Conservation (phyloP, 1,284 basidiomycete species). For the Schizopora paradoxa region DNA sequence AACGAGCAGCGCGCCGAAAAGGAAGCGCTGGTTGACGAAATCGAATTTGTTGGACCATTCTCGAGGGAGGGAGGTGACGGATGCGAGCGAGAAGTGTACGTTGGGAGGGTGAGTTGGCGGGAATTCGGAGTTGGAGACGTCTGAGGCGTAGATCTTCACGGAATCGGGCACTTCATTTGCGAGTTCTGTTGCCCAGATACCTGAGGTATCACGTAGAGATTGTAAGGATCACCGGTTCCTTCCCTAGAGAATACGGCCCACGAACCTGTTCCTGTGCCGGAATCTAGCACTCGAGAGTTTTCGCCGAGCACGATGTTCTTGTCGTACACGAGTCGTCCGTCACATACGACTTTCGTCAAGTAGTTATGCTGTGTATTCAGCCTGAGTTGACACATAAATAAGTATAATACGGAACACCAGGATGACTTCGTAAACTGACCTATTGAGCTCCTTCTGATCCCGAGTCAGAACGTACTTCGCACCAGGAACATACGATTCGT, state of each 20-base stretch:
- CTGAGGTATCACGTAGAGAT: too few species aligned
- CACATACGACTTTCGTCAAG: background rate
- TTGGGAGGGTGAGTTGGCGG: background rate
- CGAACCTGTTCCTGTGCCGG: slow-evolving; percentile 10
- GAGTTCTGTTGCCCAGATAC: slow-evolving; percentile 4
- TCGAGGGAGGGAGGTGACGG: slow-evolving; percentile 7
- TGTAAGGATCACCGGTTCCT: too few species aligned
- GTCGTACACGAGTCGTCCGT: slow-evolving; percentile 6
- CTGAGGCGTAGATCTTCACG: slow-evolving; percentile 7
- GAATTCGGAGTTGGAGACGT: slow-evolving; percentile 1
- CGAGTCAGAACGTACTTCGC: too few species aligned
- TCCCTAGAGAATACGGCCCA: too few species aligned
- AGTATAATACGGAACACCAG: too few species aligned
- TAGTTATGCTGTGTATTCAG: slow-evolving; percentile 4
- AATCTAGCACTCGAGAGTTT: slow-evolving; percentile 1
- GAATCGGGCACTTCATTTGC: slow-evolving; percentile 1
- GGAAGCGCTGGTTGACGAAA: slow-evolving; percentile 19
- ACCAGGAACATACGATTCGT: too few species aligned
- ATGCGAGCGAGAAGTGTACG: slow-evolving; percentile 1
- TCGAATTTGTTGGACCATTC: slow-evolving; percentile 21
- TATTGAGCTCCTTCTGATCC: too few species aligned
- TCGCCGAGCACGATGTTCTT: background rate
- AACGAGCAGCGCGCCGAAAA: slow-evolving; percentile 17
- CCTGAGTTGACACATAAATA: background rate
- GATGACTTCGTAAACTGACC: too few species aligned